Evolutionary conservation across 1,284 basidiomycete genomes (phyloP), one percentile per base, ranked within the genome.

Genomic region (Ustilago esculenta): DNA sequence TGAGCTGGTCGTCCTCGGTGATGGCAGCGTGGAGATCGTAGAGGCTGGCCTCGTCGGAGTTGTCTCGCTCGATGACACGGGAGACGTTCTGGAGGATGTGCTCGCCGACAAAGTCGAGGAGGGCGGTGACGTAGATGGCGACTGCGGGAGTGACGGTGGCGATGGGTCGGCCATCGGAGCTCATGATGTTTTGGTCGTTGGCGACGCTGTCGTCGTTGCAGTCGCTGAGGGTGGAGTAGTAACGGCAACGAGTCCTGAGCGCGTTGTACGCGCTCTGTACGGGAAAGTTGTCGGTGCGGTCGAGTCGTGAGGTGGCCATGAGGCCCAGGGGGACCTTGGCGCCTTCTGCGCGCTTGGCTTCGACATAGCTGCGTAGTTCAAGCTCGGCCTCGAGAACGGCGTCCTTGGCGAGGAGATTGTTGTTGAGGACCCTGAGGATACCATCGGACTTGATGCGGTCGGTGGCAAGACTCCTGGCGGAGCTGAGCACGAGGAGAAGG

Each of bases 361-460:
- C 73, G 23, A 73, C 21, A 30, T 76, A 79, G 54, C 53, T 69
- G 43, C 76, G 56, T 10, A 76, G 59, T 52, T 79, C 76, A 46
- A 79, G 61, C 37, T 79, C 76, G 11, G 76, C 76, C 39, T 79
- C 76, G 37, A 79, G 70, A 5, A 79, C 73, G 40, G 75, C 75
- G 52, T 79, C 68, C 34, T 77, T 76, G 35, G 76, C 75, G 5
- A 78, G 57, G 25, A 70, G 47, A 33, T 67, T 70, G 72, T 75
- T 76, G 58, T 50, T 63, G 34, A 79, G 48, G n/a, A 76, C 66
- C 33, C 49, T 65, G 30, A 79, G 70, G 35, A 79, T 56, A 23
- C 76, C 76, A 18, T 79, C 73, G 3, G 73, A 59, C 59, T 79
- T 79, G 64, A 79, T 79, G 34, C 76, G 70, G 32, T 79, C 72